Conservation (phyloP, 106 monocot genomes). For the Dendrobium officinale region DNA sequence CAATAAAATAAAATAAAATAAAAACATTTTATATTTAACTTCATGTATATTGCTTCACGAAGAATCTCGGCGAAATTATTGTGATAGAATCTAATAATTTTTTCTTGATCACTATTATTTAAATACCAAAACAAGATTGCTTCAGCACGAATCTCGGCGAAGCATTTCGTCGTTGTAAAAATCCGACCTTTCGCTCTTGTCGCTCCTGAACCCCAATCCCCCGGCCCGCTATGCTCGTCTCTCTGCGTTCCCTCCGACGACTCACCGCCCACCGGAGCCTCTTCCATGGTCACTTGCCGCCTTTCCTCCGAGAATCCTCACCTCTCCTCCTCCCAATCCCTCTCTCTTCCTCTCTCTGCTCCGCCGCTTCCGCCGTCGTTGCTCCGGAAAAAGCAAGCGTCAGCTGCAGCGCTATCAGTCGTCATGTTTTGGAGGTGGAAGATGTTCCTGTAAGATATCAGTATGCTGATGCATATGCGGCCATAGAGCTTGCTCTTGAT, state of each 20-base stretch:
- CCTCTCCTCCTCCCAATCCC: background rate
- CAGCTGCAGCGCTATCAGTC: constrained; percentile 1
- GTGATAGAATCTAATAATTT: no score
- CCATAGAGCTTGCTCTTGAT: constrained; percentile 87
- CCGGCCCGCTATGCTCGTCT: constrained; percentile 8
- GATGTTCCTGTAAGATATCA: constrained; percentile 23
- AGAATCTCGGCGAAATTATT: no score
- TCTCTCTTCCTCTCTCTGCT: background rate
- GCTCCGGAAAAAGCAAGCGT: constrained; percentile 1
- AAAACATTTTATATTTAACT: no score
- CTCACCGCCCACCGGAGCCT: constrained; percentile 9
- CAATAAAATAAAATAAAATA: no score
- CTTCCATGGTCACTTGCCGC: background rate
- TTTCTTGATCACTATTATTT: no score
- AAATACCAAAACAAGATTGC: no score
- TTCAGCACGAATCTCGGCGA: no score
- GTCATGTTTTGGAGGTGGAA: constrained; percentile 11
- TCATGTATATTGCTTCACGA: no score
- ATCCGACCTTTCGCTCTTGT: background rate
- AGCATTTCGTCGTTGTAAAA: background rate
- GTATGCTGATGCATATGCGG: constrained; percentile 63
- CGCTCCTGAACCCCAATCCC: background rate
- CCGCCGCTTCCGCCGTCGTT: background rate
- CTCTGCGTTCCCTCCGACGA: constrained; percentile 21
- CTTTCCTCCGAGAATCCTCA: background rate